Conservation (phyloP, 1,284 basidiomycete species). For the Lentinula novae-zelandiae region DNA sequence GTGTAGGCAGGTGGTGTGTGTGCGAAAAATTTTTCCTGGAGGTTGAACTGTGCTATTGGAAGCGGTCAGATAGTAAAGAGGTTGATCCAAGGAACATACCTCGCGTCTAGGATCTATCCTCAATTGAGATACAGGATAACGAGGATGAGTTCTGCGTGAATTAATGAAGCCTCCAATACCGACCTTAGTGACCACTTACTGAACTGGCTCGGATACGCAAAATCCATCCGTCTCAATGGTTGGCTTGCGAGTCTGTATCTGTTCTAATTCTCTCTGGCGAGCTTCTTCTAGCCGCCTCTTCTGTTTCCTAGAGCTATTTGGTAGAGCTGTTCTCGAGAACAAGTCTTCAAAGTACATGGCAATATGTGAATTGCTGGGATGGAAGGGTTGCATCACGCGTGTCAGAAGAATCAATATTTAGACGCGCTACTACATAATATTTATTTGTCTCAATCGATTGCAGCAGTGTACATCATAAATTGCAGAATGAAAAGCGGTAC, state of each 20-base stretch:
- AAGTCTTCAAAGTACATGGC: neutral
- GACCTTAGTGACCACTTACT: neutral
- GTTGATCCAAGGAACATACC: neutral
- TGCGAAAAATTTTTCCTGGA: neutral
- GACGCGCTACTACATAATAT: too few relatives aligned
- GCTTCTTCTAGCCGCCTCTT: neutral
- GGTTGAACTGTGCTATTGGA: neutral
- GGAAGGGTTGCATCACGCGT: too few relatives aligned
- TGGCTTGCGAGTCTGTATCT: neutral
- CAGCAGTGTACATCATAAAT: neutral
- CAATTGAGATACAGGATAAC: neutral
- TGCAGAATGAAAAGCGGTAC: constrained; percentile 5
- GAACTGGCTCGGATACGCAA: neutral
- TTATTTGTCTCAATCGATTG: too few relatives aligned
- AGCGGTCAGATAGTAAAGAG: neutral
- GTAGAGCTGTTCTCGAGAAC: neutral
- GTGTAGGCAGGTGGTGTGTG: neutral
- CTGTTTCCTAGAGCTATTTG: neutral
- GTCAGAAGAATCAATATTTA: too few relatives aligned
- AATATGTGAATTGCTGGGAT: neutral
- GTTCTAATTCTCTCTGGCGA: neutral
- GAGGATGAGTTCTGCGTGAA: neutral
- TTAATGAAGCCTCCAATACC: neutral
- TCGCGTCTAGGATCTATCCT: neutral
- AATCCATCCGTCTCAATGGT: neutral